Base-by-base conservation (phyloP, 78 protist genomes). In the Dictyostelium intermedium region DNA sequence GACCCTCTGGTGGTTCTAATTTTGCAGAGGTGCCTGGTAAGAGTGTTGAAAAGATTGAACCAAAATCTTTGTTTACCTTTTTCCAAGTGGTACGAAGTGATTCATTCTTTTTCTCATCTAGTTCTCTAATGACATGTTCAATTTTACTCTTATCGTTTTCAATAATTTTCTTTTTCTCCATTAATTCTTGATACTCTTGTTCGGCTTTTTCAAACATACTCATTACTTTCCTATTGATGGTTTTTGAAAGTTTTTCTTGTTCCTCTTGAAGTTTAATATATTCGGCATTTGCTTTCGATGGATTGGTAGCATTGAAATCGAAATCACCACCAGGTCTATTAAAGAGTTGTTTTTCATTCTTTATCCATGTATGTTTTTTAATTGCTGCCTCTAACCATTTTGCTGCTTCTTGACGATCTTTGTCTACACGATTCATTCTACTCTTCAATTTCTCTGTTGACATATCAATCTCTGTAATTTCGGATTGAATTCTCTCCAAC, bases 11-110 rank as follows among this genome's bases (percentile, higher is more conserved):
- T 16, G 97, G 97, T 30, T 66, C 81, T 5, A 98, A 80, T 83
- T 85, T 96, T 14, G 99, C 98, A 20, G 35, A 32, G 2, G 99
- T 83, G 20, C 99, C 99, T 5, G 99, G 99, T 69, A 99, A 92
- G 4, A 99, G 95, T 2, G 98, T 96, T 25, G 97, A 87, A 85
- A 99, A 99, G 70, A 99, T 99, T 18, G 91, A 35, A 35, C 99
- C 97, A 95, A 98, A 98, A 91, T 96, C 98, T 18, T 39, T 63
- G 82, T 97, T 97, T 27, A 98, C 99, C 23, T 95, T 92, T 9
- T 23, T 41, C 97, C 98, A 98, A 18, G 99, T 98, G 34, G 60
- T 39, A 10, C 82, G 56, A n/a, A 99, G 87, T 3, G 99, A 95
- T 77, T 93, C 98, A 74, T 81, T 92, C 97, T 99, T 99, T 97